Base-by-base conservation (phyloP, 2,329 filamentous ascomycete genomes). In the Verticillium tricorpus region DNA sequence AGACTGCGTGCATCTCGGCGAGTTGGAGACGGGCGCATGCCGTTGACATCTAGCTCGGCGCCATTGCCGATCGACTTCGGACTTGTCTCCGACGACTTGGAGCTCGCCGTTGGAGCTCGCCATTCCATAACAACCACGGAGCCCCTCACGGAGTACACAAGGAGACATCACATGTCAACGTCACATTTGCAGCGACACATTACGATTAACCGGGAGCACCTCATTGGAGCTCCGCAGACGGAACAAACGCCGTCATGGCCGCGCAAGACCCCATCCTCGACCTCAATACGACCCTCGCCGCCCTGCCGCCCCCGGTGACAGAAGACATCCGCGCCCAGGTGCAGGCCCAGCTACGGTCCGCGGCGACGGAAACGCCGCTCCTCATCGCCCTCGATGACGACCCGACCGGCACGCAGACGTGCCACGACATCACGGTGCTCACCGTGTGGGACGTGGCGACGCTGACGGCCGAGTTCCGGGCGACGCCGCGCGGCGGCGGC, bases 321-420 rank as follows among this genome's bases (percentile, higher is more conserved):
- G n/a, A 22, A 22, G 35, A 45, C n/a, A 39, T 56, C 45, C 58
- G 58, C 45, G 31, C 39, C 35, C 40, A 60, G 8, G 58, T 60
- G 15, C 58, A 56, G 19, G 15, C 58, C n/a, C 58, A 54, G 40
- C 58, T 60, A 8, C 40, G 22, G 15, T 11, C 19, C 8, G 19
- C 52, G 22, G 25, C 32, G 5, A 17, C 56, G 17, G 31, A 65
- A 37, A 64, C 70, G 5, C 73, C 74, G 14, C 68, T 73, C 9
- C 71, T 78, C 17, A 72, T 81, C 9, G 73, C 73, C 5, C 74
- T 81, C 14, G 82, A 85, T 63, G 83, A 85, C 64, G 82, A 85
- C 63, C 82, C 83, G 34, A 86, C 83, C 0, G 82, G 83, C 31
- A 86, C 83, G 0, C 83, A 86, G 67, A 86, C 84, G 22, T 85